These are phyloP conservation scores for Sutorius eximius DNA, from an alignment of 1,284 basidiomycete species.

Conservation along the genomic window DNA sequence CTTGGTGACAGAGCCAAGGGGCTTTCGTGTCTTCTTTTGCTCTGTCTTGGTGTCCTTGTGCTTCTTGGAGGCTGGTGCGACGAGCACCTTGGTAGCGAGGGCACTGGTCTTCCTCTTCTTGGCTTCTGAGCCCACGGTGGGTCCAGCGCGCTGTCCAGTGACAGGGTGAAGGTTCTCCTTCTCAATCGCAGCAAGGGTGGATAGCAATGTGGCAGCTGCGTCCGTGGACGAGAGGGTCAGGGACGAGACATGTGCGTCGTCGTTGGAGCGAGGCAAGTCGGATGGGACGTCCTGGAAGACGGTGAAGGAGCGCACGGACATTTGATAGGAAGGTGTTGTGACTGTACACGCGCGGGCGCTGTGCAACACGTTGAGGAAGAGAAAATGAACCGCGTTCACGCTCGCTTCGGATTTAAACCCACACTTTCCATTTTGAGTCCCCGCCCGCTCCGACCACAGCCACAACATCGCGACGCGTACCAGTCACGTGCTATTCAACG, in stretches of 20 bases:
- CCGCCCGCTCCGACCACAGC: slow-evolving; percentile 33
- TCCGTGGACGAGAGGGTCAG: slow-evolving; percentile 29
- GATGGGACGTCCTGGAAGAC: slow-evolving; percentile 61
- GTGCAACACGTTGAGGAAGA: slow-evolving; percentile 36
- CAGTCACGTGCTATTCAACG: slow-evolving; percentile 22
- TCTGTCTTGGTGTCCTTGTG: slow-evolving; percentile 45
- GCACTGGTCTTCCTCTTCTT: slow-evolving; percentile 67
- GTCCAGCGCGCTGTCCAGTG: slow-evolving; percentile 58
- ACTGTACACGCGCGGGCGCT: slow-evolving; percentile 27
- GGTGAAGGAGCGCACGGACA: slow-evolving; percentile 60
- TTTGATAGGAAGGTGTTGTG: slow-evolving; percentile 27
- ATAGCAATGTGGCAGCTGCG: slow-evolving; percentile 34
- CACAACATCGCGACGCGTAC: slow-evolving; percentile 31
- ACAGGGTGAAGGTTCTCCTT: slow-evolving; percentile 77
- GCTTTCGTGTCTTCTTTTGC: slow-evolving; percentile 57
- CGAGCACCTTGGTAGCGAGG: slow-evolving; percentile 51
- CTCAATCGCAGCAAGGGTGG: slow-evolving; percentile 46
- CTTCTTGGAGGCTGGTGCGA: slow-evolving; percentile 44
- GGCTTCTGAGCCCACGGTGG: slow-evolving; percentile 35
- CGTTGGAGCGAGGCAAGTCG: slow-evolving; percentile 29
- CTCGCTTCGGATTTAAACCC: slow-evolving; percentile 36
- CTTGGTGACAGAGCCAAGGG: slow-evolving; percentile 38
- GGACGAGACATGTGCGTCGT: slow-evolving; percentile 21
- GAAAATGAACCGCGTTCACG: slow-evolving; percentile 19
- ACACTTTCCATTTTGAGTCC: slow-evolving; percentile 32